A percentile compares a stretch with the other conserved stretches of the same genome.
phyloP scores from a whole-genome alignment of 2,329 filamentous ascomycete genomes.

The Talaromyces atroroseus region DNA sequence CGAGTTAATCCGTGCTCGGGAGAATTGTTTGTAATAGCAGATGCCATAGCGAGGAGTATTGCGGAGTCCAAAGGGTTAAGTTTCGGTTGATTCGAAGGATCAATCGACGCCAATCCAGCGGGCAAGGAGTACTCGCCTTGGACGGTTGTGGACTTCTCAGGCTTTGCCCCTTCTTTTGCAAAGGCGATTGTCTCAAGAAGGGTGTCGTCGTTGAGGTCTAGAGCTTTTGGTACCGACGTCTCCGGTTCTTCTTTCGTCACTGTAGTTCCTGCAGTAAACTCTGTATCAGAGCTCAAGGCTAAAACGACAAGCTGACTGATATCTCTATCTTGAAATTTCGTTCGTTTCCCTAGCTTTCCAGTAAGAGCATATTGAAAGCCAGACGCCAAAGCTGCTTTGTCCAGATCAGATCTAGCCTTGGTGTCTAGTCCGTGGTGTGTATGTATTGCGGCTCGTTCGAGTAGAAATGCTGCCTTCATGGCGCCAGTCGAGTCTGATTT shows the following conservation, averaged over 20 bases:
- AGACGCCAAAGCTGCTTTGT: conserved; percentile 60
- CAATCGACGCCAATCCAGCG: conserved; percentile 55
- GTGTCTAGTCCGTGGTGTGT: conserved; percentile 77
- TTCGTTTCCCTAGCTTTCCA: conserved; percentile 69
- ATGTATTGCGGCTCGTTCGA: conserved; percentile 78
- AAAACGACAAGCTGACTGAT: conserved; percentile 85
- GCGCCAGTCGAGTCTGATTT: conserved; percentile 30
- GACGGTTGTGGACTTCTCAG: conserved; percentile 33
- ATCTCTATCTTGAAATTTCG: conserved; percentile 39
- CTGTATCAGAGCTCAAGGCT: conserved; percentile 62
- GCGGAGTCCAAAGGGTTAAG: conserved; percentile 81
- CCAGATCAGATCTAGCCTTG: conserved; percentile 66
- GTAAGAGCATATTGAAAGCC: conserved; percentile 76
- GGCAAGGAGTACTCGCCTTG: conserved; percentile 52
- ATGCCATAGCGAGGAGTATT: conserved; percentile 71
- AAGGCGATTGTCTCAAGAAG: conserved; percentile 84
- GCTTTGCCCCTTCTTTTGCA: conserved; percentile 46
- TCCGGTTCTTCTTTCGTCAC: conserved; percentile 20
- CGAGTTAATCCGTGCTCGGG: conserved; percentile 78
- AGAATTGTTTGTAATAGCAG: conserved; percentile 84
- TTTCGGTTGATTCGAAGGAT: conserved; percentile 75
- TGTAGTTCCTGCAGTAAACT: conserved; percentile 14
- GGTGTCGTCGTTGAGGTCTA: conserved; percentile 87
- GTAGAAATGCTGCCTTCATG: conserved; percentile 63
- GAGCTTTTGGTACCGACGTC: conserved; percentile 55